phyloP scores from a whole-genome alignment of 2,329 filamentous ascomycete genomes.

The Aureobasidium sp. region DNA sequence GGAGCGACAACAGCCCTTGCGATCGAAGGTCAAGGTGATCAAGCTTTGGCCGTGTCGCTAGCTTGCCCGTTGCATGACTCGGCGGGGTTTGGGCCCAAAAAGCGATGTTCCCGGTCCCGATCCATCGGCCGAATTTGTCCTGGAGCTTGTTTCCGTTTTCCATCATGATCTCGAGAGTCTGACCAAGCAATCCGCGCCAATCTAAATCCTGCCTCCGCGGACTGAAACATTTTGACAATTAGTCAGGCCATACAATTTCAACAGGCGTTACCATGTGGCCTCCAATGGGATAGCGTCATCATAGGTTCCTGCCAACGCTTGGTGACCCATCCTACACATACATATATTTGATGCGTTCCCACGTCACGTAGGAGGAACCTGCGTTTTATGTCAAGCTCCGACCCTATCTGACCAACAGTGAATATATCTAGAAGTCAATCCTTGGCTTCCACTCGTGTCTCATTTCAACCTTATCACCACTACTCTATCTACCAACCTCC shows the following conservation, averaged over 20 bases:
- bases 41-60: slow-evolving; percentile 1
- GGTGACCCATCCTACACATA: slow-evolving; percentile 2
- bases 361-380: background rate
- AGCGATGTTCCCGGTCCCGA: background rate
- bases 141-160: background rate
- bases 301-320: slow-evolving; percentile 5
- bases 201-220: slow-evolving; percentile 10
- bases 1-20: background rate
- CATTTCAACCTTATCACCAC: background rate
- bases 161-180: slow-evolving; percentile 5
- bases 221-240: slow-evolving; percentile 11
- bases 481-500: background rate
- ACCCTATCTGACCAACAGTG: background rate
- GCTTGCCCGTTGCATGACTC: slow-evolving; percentile 7
- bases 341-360: slow-evolving; percentile 10
- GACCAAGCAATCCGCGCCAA: slow-evolving; percentile 10
- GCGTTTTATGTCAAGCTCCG: slow-evolving; percentile 2
- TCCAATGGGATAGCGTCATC: slow-evolving; percentile 8
- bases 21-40: background rate
- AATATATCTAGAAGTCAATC: background rate
- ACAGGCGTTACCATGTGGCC: slow-evolving; percentile 3
- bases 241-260: slow-evolving; percentile 11
- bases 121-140: background rate
- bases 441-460: background rate
- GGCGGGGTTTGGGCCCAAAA: background rate